Evolutionary conservation across 176 grass and related monocot species (phyloP).

Genomic region (Avena insularis): DNA sequence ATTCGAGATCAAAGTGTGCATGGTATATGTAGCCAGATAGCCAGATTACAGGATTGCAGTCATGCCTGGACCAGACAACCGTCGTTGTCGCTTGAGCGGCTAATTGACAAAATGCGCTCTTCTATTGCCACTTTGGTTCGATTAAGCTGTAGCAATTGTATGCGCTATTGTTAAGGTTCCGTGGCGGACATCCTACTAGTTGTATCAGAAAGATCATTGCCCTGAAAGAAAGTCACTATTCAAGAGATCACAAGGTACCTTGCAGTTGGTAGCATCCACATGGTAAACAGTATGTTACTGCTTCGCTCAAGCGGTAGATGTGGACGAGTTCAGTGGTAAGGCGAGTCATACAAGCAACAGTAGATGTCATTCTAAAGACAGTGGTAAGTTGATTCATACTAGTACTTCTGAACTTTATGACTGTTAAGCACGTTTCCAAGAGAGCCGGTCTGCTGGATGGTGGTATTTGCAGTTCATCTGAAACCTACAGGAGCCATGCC

Average conservation of each 20-base stretch:
- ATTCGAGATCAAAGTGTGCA: background rate
- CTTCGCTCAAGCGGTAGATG: conserved; percentile 8
- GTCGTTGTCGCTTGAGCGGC: background rate
- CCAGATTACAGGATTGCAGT: background rate
- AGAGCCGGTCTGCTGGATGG: conserved; percentile 48
- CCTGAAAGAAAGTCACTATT: background rate
- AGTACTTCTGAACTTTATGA: background rate
- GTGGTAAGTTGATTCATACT: background rate
- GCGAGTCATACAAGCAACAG: conserved; percentile 1
- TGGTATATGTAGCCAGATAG: background rate
- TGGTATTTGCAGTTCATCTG: conserved; percentile 60
- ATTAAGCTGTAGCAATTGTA: background rate
- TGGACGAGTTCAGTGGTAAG: conserved; percentile 6
- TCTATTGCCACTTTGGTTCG: background rate
- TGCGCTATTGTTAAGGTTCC: background rate
- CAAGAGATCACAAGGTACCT: conserved; percentile 26
- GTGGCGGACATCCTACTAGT: background rate
- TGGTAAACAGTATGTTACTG: background rate
- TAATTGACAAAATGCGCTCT: background rate
- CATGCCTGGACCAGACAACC: background rate
- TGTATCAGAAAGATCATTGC: background rate
- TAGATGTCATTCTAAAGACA: conserved; percentile 19
- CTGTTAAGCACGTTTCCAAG: conserved; percentile 21
- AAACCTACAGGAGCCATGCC: conserved; percentile 62
- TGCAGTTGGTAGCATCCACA: conserved; percentile 6